Conservation (phyloP, 148 eudicot genomes). For the Fagopyrum homotropicum region DNA sequence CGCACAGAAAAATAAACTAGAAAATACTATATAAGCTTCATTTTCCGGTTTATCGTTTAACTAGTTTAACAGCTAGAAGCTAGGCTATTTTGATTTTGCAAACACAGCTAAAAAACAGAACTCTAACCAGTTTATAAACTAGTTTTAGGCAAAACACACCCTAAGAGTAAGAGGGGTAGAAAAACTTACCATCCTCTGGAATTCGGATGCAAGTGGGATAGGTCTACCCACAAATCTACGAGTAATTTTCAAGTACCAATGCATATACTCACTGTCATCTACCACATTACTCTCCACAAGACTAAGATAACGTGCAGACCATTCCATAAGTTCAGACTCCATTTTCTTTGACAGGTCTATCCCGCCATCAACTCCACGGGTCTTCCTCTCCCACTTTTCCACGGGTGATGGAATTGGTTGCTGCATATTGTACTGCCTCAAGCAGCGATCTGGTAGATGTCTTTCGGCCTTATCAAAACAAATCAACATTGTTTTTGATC, state of each 20-base stretch:
- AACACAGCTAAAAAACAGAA: no score
- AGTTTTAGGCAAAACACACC: not conserved
- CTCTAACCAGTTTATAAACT: no score
- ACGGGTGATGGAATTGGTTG: slow-evolving; percentile 78
- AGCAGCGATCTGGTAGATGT: slow-evolving; percentile 91
- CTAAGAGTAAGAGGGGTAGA: not conserved
- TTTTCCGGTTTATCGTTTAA: no score
- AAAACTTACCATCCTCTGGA: slow-evolving; percentile 78
- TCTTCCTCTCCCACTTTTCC: slow-evolving; percentile 90
- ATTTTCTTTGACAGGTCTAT: slow-evolving; percentile 81
- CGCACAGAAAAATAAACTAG: no score
- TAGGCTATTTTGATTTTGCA: no score
- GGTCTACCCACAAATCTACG: slow-evolving; percentile 94
- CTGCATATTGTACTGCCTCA: slow-evolving; percentile 75
- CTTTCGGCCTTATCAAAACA: slow-evolving; percentile 99
- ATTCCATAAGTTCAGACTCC: slow-evolving; percentile 84
- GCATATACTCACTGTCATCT: slow-evolving; percentile 75
- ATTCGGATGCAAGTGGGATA: slow-evolving; percentile 92
- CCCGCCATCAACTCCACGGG: slow-evolving; percentile 99
- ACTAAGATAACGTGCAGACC: slow-evolving; percentile 71
- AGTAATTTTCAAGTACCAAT: slow-evolving; percentile 75
- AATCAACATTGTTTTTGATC: slow-evolving; percentile 94
- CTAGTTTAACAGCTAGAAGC: no score
- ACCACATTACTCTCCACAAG: slow-evolving; percentile 59
- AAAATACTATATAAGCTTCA: no score